Evolutionary conservation across 139 green algal species (phyloP).

Genomic region (Chlorella vulgaris): DNA sequence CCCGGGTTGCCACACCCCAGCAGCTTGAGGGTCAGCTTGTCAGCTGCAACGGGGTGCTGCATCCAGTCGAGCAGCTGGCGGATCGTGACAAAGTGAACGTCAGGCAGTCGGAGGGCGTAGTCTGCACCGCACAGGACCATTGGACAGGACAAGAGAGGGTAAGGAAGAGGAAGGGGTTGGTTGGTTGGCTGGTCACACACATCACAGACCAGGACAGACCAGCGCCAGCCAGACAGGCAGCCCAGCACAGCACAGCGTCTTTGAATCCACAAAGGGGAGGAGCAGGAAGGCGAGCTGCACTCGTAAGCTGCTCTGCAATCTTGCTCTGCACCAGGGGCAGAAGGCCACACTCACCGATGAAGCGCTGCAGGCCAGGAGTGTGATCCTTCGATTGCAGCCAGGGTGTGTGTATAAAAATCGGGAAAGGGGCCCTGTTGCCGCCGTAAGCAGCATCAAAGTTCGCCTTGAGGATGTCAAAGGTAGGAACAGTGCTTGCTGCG

Average conservation of each 20-base stretch:
- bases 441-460: constrained; percentile 29
- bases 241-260: too few species aligned
- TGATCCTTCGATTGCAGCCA: constrained; percentile 17
- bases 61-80: constrained; percentile 45
- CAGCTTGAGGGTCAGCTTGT: neutral
- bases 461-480: constrained; percentile 13
- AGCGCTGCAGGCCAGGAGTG: neutral
- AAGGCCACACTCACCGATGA: neutral
- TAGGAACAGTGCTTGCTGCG: too few species aligned
- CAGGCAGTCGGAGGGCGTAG: constrained; percentile 6
- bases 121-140: too few species aligned
- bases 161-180: too few species aligned
- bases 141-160: too few species aligned
- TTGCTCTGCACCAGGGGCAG: too few species aligned
- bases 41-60: constrained; percentile 29
- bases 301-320: too few species aligned
- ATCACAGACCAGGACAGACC: too few species aligned
- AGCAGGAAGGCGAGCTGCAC: too few species aligned
- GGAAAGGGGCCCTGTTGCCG: constrained; percentile 27
- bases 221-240: too few species aligned
- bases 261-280: too few species aligned
- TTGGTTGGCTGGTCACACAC: too few species aligned
- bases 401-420: constrained; percentile 20
- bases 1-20: constrained; percentile 28
- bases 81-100: constrained; percentile 46